Base-by-base conservation (phyloP, 345 rosid genomes). In the Populus euphratica region DNA sequence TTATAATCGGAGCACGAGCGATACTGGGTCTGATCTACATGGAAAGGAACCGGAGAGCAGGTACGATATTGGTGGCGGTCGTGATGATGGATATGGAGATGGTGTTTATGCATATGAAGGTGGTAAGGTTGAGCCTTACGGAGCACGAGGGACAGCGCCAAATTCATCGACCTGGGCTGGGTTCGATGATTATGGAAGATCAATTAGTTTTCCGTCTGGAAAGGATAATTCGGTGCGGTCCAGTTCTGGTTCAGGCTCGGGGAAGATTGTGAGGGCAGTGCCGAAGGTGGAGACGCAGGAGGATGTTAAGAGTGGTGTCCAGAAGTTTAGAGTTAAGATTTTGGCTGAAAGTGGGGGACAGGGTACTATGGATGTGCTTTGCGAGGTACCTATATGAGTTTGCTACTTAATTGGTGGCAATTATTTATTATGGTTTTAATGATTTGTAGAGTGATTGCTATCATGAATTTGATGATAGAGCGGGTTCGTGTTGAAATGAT, bases 141-240 rank as follows among this genome's bases (percentile, higher is more conserved):
- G 99, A 33, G 92, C 98, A 43, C 92, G 99, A 69, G 97, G 99
- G 35, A 96, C 98, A 2, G 88, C 89, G 3, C 91, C 97, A 2
- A 96, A 90, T 65, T 91, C 97, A 16, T 90, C 98, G 0, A 83
- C 90, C 75, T 90, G 88, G 78, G 83, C 92, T 1, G 79, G 84
- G 80, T 96, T 96, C 39, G 99, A 96, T 77, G 99, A 96, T 86
- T 96, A 91, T 80, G 98, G 99, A 52, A 85, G 99, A 70, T 80
- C 97, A 47, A 90, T 94, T 76, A 88, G 85, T 80, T 17, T 86
- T 11, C 81, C 91, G 59, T 88, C 95, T 8, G 88, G 82, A 18
- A 89, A 89, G 85, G 96, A 89, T 25, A 90, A 0, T 83, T 88
- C 0, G 78, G 49, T 21, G 73, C 77, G 69, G 62, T 59, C 68